Conservation (phyloP, 2,329 filamentous ascomycete genomes). For the Colletotrichum gigasporum region DNA sequence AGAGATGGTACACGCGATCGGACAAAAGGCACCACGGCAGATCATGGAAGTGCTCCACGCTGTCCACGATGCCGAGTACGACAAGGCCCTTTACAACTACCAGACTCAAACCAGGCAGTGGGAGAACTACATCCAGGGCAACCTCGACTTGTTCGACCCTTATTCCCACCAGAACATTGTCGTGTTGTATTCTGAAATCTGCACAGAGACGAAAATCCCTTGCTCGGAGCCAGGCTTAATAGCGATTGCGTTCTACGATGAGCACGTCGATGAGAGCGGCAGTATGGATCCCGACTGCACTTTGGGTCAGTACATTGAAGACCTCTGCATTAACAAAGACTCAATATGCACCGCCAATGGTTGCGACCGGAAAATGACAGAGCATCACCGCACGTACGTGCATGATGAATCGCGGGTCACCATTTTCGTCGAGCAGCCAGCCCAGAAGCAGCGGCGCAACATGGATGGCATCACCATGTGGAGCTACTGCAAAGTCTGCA, state of each 20-base stretch:
- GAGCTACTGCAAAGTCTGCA: conserved; percentile 94
- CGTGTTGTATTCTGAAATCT: conserved; percentile 92
- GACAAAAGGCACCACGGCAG: conserved; percentile 82
- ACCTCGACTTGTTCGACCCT: conserved; percentile 90
- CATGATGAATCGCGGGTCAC: conserved; percentile 95
- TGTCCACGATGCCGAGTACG: conserved; percentile 95
- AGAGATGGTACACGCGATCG: conserved; percentile 90
- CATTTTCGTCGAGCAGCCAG: conserved; percentile 77
- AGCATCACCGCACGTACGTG: conserved; percentile 96
- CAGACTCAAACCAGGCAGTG: conserved; percentile 94
- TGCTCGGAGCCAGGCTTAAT: conserved; percentile 93
- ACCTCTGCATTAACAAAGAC: conserved; percentile 80
- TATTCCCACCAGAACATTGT: conserved; percentile 97
- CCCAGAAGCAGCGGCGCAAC: conserved; percentile 59
- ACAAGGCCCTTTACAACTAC: conserved; percentile 93
- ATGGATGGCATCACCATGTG: conserved; percentile 87
- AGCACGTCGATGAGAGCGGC: conserved; percentile 74
- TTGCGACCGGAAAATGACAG: conserved; percentile 87
- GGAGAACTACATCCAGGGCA: conserved; percentile 93
- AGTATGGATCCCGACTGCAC: conserved; percentile 86
- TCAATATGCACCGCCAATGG: conserved; percentile 83
- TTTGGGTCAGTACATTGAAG: conserved; percentile 93
- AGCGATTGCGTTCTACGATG: conserved; percentile 92
- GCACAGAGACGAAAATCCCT: conserved; percentile 91
- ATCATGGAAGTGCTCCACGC: conserved; percentile 94